Percentiles rank a stretch among this genome's conserved stretches.
Evolutionary conservation across 306 rosid genomes (phyloP).

Genomic region (Corylus americana): DNA sequence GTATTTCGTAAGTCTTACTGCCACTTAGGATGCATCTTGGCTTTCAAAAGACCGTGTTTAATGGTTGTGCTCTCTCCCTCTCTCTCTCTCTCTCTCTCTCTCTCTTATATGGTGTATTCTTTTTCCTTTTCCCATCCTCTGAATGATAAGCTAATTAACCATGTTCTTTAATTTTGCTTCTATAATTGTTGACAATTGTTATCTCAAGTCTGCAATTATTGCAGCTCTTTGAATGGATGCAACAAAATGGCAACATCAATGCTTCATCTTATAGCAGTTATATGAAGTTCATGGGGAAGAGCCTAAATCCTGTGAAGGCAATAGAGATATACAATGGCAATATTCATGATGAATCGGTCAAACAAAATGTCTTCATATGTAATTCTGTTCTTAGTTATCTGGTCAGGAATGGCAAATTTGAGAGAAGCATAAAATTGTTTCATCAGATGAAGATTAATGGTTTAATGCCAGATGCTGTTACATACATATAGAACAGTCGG

Average conservation of each 20-base stretch:
- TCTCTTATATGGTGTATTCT: background rate
- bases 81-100: too few species aligned
- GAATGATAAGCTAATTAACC: background rate
- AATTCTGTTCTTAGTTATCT: conserved; percentile 77
- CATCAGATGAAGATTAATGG: conserved; percentile 77
- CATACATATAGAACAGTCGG: conserved; percentile 93
- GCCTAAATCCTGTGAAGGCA: conserved; percentile 58
- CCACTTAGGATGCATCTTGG: background rate
- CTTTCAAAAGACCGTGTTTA: background rate
- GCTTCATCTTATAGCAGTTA: conserved; percentile 68
- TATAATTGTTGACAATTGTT: background rate
- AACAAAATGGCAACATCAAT: conserved; percentile 61
- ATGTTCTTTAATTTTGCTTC: background rate
- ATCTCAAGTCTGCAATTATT: conserved; percentile 17
- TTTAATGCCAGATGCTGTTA: conserved; percentile 67
- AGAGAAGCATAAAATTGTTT: conserved; percentile 59
- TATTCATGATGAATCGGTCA: conserved; percentile 57
- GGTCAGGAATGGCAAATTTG: conserved; percentile 63
- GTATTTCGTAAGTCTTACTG: background rate
- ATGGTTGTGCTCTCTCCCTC: background rate
- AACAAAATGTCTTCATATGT: conserved; percentile 60
- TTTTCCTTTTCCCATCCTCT: background rate
- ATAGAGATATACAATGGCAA: conserved; percentile 58
- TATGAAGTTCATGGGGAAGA: conserved; percentile 64
- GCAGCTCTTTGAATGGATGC: conserved; percentile 96